Evolutionary conservation across 2,329 filamentous ascomycete genomes (phyloP).

Genomic region (Xenosphaeropsis pyriputrescens): DNA sequence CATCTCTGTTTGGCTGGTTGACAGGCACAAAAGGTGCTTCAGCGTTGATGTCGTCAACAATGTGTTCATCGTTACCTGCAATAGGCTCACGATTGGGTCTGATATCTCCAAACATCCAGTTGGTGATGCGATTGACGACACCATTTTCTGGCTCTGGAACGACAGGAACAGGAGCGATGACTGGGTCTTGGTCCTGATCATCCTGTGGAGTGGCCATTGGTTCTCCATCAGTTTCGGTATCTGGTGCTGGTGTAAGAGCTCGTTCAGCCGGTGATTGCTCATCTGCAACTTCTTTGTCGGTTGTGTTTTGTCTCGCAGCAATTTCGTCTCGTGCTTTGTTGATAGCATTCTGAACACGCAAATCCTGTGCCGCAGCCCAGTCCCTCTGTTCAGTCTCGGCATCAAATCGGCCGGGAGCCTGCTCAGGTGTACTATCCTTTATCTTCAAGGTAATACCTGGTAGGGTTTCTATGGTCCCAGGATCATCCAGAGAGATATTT

Average conservation of each 20-base stretch:
- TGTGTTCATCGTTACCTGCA: slow-evolving; percentile 39
- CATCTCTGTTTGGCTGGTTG: slow-evolving; percentile 10
- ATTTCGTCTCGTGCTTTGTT: slow-evolving; percentile 4
- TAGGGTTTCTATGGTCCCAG: too few species aligned
- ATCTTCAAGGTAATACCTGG: too few species aligned
- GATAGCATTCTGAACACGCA: slow-evolving; percentile 6
- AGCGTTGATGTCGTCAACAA: slow-evolving; percentile 40
- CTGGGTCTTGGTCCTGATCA: slow-evolving; percentile 4
- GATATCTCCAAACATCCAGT: slow-evolving; percentile 49
- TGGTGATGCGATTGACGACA: slow-evolving; percentile 28
- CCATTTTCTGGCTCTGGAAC: slow-evolving; percentile 18
- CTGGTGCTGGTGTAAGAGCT: slow-evolving; percentile 5
- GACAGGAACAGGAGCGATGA: slow-evolving; percentile 1
- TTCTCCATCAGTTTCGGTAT: slow-evolving; percentile 6
- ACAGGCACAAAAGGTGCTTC: slow-evolving; percentile 45
- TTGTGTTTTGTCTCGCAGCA: background rate
- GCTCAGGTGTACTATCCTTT: too few species aligned
- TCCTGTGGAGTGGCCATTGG: background rate
- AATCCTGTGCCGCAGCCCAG: slow-evolving; percentile 7
- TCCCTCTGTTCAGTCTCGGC: background rate
- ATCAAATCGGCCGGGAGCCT: too few species aligned
- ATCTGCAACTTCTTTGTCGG: background rate
- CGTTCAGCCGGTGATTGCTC: background rate
- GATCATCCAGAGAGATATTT: too few species aligned
- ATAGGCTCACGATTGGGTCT: slow-evolving; percentile 26